Percentiles rank a stretch among this genome's conserved stretches.
These are phyloP conservation scores for Xylaria longipes DNA, from an alignment of 495 filamentous ascomycete genomes.

Conservation along the genomic window DNA sequence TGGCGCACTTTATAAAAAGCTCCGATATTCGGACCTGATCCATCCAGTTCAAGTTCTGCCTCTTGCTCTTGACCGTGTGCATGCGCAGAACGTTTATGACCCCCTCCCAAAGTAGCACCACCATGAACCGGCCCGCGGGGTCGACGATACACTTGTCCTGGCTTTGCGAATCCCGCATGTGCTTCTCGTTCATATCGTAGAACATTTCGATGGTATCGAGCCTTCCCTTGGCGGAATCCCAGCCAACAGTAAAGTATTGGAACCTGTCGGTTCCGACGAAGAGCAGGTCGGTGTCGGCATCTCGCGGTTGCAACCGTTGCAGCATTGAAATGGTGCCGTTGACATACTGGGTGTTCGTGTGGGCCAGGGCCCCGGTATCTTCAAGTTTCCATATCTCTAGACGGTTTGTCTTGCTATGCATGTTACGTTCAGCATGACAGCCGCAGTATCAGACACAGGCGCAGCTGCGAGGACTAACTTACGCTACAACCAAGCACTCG, in stretches of 20 bases:
- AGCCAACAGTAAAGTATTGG: conserved; percentile 86
- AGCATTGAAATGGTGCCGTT: conserved; percentile 89
- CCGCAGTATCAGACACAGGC: conserved; percentile 21
- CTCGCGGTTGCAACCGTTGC: conserved; percentile 75
- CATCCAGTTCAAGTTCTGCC: conserved; percentile 67
- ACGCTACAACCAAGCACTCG: conserved; percentile 88
- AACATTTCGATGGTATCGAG: conserved; percentile 73
- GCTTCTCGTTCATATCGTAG: conserved; percentile 77
- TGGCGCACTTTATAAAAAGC: conserved; percentile 80
- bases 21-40: conserved; percentile 80
- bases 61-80: conserved; percentile 59
- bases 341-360: conserved; percentile 68
- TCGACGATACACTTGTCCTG: conserved; percentile 81
- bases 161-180: conserved; percentile 78
- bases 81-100: conserved; percentile 74
- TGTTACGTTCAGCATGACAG: conserved; percentile 17
- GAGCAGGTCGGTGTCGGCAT: conserved; percentile 80
- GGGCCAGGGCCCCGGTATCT: conserved; percentile 50
- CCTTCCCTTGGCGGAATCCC: conserved; percentile 69
- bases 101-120: conserved; percentile 87
- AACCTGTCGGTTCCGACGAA: conserved; percentile 91
- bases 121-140: conserved; percentile 80
- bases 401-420: conserved; percentile 81
- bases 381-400: conserved; percentile 78
- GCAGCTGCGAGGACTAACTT: conserved; percentile 43